A percentile compares a stretch with the other conserved stretches of the same genome.
Evolutionary conservation across 75 land plant genomes (phyloP).

Genomic region (Cunninghamia lanceolata): DNA sequence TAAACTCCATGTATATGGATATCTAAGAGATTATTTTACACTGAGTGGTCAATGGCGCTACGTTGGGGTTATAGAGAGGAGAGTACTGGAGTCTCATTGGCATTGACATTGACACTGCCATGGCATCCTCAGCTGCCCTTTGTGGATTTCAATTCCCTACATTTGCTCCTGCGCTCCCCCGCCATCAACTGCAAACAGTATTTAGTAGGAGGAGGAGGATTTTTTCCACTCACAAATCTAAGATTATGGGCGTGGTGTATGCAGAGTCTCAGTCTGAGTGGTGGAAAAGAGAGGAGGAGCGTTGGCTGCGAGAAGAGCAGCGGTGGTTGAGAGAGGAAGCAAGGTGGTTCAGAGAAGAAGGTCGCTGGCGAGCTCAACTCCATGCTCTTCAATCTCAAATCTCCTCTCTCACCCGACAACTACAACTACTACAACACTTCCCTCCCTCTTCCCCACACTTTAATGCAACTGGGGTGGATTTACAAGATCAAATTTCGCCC

Average conservation of each 20-base stretch:
- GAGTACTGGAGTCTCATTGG: neutral
- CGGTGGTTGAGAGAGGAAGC: constrained; percentile 83
- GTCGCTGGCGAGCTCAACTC: constrained; percentile 73
- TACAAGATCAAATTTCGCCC: constrained; percentile 7
- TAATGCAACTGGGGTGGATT: constrained; percentile 4
- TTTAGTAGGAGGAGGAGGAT: neutral
- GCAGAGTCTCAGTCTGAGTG: constrained; percentile 5
- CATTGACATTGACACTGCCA: neutral
- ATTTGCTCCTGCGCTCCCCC: neutral
- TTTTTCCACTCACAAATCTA: neutral
- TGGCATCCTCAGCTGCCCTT: neutral
- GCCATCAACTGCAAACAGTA: neutral
- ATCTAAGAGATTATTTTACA: neutral
- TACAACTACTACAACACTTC: constrained; percentile 14
- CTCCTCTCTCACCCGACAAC: constrained; percentile 27
- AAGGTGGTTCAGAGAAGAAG: constrained; percentile 70
- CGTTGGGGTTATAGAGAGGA: neutral
- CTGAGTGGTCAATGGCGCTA: neutral
- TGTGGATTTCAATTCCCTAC: neutral
- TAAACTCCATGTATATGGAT: no score
- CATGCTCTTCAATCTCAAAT: constrained; percentile 43
- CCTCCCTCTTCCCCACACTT: neutral
- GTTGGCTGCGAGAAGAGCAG: constrained; percentile 94
- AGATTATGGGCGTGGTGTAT: neutral
- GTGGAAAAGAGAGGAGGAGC: constrained; percentile 54